Evolutionary conservation across 1,284 basidiomycete species (phyloP), one percentile per base, ranked within the genome.

Genomic region (Boletus mariae): DNA sequence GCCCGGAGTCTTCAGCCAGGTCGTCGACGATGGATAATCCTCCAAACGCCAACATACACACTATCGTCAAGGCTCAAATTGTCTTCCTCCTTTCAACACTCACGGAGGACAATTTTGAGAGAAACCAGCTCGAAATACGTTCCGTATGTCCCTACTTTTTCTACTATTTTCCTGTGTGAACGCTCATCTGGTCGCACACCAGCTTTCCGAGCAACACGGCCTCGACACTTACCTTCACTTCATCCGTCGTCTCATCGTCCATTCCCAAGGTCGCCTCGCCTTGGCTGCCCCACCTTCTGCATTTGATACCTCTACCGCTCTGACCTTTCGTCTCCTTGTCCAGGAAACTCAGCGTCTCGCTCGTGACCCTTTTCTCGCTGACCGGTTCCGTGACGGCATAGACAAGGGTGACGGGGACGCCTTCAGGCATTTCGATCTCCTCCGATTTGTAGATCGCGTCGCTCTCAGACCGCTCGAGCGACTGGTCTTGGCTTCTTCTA

Each of bases 141-240:
- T 90, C 90, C 56, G 93, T 96, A 70, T 65, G 58, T 58, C 31
- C 53, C 53, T 28, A 32, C 47, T 53, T 52, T 51, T 34, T 43
- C 6, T 26, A 46, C 8, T 0, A 0, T 38, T 53, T 48, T 49
- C 53, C 51, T 53, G 57, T 52, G 65, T n/a, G 58, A 57, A 32
- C 59, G 50, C 58, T 55, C 53, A 44, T 52, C 49, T 54, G 57
- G 49, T 55, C 59, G 55, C 13, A 31, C 13, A 58, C 56, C 70
- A 97, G 94, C 83, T 97, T 63, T 92, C 92, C 59, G 92, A 96
- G 67, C 90, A 92, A 69, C 92, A 97, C 80, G 92, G 93, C 52
- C 81, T 92, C 65, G 94, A 96, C 71, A 95, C 93, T 59, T 96
- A 97, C 74, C 83, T 94, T 57, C 93, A 97, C 73, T 95, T 95